Evolutionary conservation across 2,329 filamentous ascomycete genomes (phyloP), one percentile per base, ranked within the genome.

Genomic region (Ascochyta lentis): DNA sequence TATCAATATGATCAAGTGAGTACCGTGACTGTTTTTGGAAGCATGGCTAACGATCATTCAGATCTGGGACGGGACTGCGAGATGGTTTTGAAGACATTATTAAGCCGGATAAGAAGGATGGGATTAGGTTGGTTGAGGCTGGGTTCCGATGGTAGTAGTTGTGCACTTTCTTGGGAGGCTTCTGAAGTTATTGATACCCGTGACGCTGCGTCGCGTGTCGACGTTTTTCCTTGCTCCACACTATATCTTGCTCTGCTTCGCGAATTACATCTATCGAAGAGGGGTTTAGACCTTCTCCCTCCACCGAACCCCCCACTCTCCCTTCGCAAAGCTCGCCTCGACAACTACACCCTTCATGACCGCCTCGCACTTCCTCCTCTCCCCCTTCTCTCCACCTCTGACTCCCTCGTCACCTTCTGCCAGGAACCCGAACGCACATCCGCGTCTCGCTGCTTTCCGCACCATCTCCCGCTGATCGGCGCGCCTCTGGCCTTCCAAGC

Each of bases 251-350:
- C 27, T 29, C 27, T 29, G 27, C 27, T 29, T 29, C 27, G 27
- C 27, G 27, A 1, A 9, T 29, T 3, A 10, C 3, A 3, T 10
- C 9, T 29, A 10, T 10, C 9, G 9, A 29, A 10, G 27, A 3
- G 7, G 9, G 27, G 27, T 9, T 29, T 10, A 69, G 0, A 61
- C 37, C 42, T 64, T 64, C 54, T 85, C 83, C 56, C 84, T 77
- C 84, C 84, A 86, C 56, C 83, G 68, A 10, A 87, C 78, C 0
- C 77, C 78, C 84, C 84, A 87, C 41, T 86, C 80, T 0, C 84
- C 84, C 60, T 87, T 88, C 0, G 84, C 84, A 69, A 83, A 87
- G 54, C 82, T 84, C 3, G 83, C 79, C 66, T 87, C 85, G 0
- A 86, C 83, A 3, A 86, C 81, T 40, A 78, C 78, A 1, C 82